Evolutionary conservation across 108 stramenopile genomes (phyloP).

Genomic region (Cyclotella choctawhatcheeana): DNA sequence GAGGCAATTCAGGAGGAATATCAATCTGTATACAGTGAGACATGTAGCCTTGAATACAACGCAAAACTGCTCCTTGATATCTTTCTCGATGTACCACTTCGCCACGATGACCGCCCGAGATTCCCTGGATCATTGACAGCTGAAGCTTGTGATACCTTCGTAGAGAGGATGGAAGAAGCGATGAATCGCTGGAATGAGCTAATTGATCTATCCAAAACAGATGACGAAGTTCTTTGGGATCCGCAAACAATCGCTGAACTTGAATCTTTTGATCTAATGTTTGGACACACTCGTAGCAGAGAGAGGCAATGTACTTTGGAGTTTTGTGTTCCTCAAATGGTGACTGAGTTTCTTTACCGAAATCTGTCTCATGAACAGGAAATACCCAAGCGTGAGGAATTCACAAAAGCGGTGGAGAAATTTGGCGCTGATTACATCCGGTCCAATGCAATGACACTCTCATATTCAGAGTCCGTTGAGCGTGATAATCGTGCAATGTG

Average conservation of each 20-base stretch:
- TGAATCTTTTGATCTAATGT: not conserved
- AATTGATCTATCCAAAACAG: not conserved
- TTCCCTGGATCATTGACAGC: too few species aligned
- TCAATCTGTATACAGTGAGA: not conserved
- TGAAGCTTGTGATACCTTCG: not conserved
- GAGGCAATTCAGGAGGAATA: not conserved
- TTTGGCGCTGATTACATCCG: too few species aligned
- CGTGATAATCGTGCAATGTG: not conserved
- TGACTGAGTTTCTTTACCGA: not conserved
- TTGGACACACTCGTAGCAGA: not conserved
- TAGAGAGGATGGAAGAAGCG: constrained; percentile 5
- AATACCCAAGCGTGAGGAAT: not conserved
- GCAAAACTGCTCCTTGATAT: not conserved
- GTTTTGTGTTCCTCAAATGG: not conserved
- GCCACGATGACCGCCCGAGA: not conserved
- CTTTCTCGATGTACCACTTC: not conserved
- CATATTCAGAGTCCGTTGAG: not conserved
- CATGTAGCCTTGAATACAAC: not conserved
- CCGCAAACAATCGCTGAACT: constrained; percentile 1
- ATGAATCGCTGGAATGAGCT: constrained; percentile 11
- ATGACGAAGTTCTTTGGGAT: not conserved
- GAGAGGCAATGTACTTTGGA: not conserved
- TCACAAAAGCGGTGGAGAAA: not conserved
- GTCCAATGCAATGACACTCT: not conserved
- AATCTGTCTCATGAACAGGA: not conserved